Evolutionary conservation across 1,284 basidiomycete genomes (phyloP).

Genomic region (Cutaneotrichosporon mucoides): DNA sequence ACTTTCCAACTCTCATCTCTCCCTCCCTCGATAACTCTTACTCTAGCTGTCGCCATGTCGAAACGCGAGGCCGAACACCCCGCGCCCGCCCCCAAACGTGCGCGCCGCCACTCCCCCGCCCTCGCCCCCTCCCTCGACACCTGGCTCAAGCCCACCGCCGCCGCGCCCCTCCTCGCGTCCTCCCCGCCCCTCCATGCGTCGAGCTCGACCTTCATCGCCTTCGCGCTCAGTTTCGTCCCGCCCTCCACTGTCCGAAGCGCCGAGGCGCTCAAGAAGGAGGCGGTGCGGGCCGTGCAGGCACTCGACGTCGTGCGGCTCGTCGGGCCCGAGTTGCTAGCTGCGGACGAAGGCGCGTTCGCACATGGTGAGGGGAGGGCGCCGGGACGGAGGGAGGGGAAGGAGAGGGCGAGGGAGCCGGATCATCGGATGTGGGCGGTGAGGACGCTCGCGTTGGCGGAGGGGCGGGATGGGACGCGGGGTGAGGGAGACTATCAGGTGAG

Average conservation of each 20-base stretch:
- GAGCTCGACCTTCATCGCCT: slow-evolving; percentile 38
- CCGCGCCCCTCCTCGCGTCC: slow-evolving; percentile 27
- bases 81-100: slow-evolving; percentile 6
- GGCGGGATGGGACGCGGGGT: slow-evolving; percentile 41
- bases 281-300: slow-evolving; percentile 30
- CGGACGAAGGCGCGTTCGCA: slow-evolving; percentile 36
- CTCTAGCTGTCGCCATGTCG: slow-evolving; percentile 2
- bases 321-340: slow-evolving; percentile 23
- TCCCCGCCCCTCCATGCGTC: slow-evolving; percentile 35
- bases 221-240: slow-evolving; percentile 32
- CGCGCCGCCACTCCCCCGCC: slow-evolving; percentile 7
- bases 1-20: too few species aligned
- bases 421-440: slow-evolving; percentile 47
- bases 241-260: slow-evolving; percentile 24
- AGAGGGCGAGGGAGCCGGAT: slow-evolving; percentile 41
- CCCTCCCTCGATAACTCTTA: too few species aligned
- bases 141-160: slow-evolving; percentile 38
- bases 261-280: slow-evolving; percentile 31
- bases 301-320: slow-evolving; percentile 36
- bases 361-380: slow-evolving; percentile 30
- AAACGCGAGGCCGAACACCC: slow-evolving; percentile 1
- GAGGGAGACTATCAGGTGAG: slow-evolving; percentile 45
- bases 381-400: slow-evolving; percentile 21
- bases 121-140: slow-evolving; percentile 25
- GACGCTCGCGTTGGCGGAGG: slow-evolving; percentile 33